Base-by-base conservation (phyloP, 805 yeast genomes). In the Yarrowia alimentaria region DNA sequence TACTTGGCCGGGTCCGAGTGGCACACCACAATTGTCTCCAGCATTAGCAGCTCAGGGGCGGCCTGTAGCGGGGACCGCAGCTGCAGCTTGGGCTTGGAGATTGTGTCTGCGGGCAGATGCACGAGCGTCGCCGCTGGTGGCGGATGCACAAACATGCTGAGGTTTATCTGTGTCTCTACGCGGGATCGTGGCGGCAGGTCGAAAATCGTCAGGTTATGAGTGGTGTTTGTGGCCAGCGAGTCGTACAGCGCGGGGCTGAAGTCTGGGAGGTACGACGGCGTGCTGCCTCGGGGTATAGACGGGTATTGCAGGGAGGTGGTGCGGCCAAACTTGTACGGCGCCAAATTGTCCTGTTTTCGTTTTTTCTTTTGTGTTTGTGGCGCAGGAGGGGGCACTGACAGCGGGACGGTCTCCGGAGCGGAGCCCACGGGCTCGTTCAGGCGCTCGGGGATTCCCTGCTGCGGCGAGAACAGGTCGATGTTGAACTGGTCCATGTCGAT, bases 161-260 rank as follows among this genome's bases (percentile, higher is more conserved):
- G 70, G 64, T 88, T 90, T 63, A 93, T 87, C 68, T 93, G 99
- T 12, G 97, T 91, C 67, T 91, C 99, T 6, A 91, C 99, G 57
- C 99, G 78, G 10, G 96, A 87, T 58, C 80, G 81, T 5, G 77
- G 68, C 1, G 97, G 97, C 35, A 91, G 71, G 47, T 81, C 83
- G 21, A 50, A 52, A 1, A 58, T 47, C 35, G 22, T 26, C 12
- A 60, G 43, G 13, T 48, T 32, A 38, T 59, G 50, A n/a, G 19
- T 12, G 3, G 50, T 30, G 24, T 26, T 31, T n/a, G 14, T 24
- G 28, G 22, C 34, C 8, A 43, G 29, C 29, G 20, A 21, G 50
- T 43, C 50, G 37, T 37, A 43, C 3, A 30, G 20, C 11, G 6
- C 21, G 3, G 50, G 50, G 21, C 30, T 30, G 11, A 43, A 43